A percentile compares a stretch with the other conserved stretches of the same genome.
Conservation (phyloP, 768 basidiomycete genomes). For the Mycena metata region DNA sequence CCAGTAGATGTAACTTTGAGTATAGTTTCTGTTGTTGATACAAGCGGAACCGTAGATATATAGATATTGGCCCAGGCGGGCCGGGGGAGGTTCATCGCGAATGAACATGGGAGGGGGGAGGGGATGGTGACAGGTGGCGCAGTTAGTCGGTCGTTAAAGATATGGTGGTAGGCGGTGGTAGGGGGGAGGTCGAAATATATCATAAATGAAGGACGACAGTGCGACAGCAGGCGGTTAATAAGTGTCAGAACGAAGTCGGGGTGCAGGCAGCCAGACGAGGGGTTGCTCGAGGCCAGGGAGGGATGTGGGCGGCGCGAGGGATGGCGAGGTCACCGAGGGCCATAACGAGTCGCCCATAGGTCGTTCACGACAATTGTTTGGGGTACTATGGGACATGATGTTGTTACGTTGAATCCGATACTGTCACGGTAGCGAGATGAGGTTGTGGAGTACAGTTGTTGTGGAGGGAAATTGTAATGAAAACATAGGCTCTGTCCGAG, state of each 20-base stretch:
- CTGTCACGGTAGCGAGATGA: constrained; percentile 38
- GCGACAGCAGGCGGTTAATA: background rate
- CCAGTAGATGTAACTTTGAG: constrained; percentile 10
- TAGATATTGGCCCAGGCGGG: constrained; percentile 28
- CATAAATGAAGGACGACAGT: constrained; percentile 4
- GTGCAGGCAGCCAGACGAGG: no score
- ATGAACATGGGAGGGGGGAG: background rate
- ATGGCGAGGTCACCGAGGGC: constrained; percentile 6
- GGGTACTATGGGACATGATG: constrained; percentile 35
- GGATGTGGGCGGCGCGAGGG: background rate
- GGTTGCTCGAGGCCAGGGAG: background rate
- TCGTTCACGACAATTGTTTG: constrained; percentile 31
- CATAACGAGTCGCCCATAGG: constrained; percentile 29
- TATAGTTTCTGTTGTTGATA: constrained; percentile 38
- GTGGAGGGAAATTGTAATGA: constrained; percentile 41
- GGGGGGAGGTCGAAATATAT: constrained; percentile 1
- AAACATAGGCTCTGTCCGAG: constrained; percentile 44
- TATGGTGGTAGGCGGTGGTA: background rate
- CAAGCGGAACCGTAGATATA: constrained; percentile 36
- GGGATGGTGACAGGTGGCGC: background rate
- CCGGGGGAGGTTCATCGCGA: constrained; percentile 3
- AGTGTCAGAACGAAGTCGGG: constrained; percentile 8
- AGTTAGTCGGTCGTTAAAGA: constrained; percentile 26
- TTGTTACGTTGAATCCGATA: constrained; percentile 37
- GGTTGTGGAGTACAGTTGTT: constrained; percentile 40